A percentile compares a stretch with the other conserved stretches of the same genome.
Evolutionary conservation across 768 basidiomycete species (phyloP).

Genomic region (Lyophyllum atratum): DNA sequence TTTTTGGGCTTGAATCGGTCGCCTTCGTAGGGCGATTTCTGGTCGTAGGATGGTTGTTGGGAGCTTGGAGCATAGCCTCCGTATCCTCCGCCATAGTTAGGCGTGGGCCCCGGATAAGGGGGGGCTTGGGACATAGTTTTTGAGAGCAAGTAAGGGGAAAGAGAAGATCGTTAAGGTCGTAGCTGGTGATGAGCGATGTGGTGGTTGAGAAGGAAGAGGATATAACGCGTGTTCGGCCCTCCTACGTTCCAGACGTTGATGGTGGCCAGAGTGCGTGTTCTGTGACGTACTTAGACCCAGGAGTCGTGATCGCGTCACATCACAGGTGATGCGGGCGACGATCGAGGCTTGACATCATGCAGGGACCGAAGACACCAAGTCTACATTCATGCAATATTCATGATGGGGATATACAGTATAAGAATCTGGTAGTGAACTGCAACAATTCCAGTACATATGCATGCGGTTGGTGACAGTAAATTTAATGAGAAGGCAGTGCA

Average conservation of each 20-base stretch:
- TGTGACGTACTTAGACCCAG: not conserved
- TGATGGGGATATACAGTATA: not conserved
- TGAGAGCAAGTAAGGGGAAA: not conserved
- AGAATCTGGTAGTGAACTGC: constrained; percentile 1
- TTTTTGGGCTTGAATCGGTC: constrained; percentile 72
- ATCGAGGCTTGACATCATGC: not conserved
- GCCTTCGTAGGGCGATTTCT: constrained; percentile 58
- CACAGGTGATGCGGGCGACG: not conserved
- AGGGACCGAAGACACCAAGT: not conserved
- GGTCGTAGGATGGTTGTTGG: constrained; percentile 26
- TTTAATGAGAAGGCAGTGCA: not conserved
- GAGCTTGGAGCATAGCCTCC: constrained; percentile 25
- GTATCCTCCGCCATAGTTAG: constrained; percentile 30
- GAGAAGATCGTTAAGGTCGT: not conserved
- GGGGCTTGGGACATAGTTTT: constrained; percentile 18
- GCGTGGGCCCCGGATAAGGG: constrained; percentile 42
- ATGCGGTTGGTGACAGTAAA: not conserved
- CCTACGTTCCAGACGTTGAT: not conserved
- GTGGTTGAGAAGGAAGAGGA: not conserved
- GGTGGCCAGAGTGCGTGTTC: not conserved
- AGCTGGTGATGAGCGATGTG: not conserved
- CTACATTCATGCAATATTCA: not conserved
- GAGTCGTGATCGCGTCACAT: not conserved
- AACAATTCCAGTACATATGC: not conserved
- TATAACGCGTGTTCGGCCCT: not conserved